A percentile compares a stretch with the other conserved stretches of the same genome.
These are phyloP conservation scores for Buddleja alternifolia DNA, from an alignment of 257 asterid genomes.

Conservation along the genomic window DNA sequence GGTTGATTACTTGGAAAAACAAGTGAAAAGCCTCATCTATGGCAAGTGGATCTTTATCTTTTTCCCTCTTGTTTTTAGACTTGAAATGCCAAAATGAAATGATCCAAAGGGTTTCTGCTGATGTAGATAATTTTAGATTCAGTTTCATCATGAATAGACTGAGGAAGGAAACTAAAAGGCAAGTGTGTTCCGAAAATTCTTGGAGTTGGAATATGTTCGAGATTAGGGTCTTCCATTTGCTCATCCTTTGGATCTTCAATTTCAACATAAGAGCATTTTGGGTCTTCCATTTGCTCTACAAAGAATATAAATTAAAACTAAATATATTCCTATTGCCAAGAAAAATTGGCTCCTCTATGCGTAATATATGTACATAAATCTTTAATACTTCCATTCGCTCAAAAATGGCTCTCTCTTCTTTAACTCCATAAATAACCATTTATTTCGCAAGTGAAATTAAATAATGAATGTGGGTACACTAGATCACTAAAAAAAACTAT, in stretches of 20 bases:
- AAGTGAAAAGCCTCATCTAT: constrained; percentile 5
- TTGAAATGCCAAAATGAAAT: neutral
- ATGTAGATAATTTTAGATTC: neutral
- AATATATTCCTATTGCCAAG: no score
- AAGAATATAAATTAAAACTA: no score
- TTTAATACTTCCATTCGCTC: no score
- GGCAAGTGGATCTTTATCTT: neutral
- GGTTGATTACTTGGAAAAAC: no score
- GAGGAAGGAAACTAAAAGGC: neutral
- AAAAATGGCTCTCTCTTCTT: no score
- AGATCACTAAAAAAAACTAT: no score
- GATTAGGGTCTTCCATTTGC: neutral
- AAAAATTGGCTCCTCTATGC: no score
- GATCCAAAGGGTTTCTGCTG: constrained; percentile 21
- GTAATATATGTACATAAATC: no score
- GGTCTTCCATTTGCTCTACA: no score
- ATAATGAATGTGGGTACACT: no score
- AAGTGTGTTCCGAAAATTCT: constrained; percentile 17
- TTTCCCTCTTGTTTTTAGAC: neutral
- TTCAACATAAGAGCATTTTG: neutral
- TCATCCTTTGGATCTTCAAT: neutral
- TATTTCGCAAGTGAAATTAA: no score
- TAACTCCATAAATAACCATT: no score
- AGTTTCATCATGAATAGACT: neutral
- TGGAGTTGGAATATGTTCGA: neutral